Evolutionary conservation across 2,329 filamentous ascomycete genomes (phyloP), one percentile per base, ranked within the genome.

Genomic region (Calonectria crousiana): DNA sequence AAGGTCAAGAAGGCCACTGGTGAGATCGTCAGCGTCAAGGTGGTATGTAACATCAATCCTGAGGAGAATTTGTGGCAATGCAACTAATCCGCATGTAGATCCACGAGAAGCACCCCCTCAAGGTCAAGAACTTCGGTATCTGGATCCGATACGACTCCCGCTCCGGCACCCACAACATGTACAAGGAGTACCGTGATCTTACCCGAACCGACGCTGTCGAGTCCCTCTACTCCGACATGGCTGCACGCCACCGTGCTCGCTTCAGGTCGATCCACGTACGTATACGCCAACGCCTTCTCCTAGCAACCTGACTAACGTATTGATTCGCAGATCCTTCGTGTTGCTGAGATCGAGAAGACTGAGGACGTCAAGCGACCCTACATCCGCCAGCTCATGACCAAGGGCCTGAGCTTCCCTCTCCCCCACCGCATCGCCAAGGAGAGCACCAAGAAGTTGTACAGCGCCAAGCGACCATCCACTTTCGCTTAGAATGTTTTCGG

Each of bases 1-100:
- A 99, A 99, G 94, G 95, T 99, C 92, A 99, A 99, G 96, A 99
- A 99, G 95, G 94, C 96, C 87, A 98, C 97, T 87, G 97, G 97
- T 89, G 97, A 99, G 94, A 98, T 99, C 86, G 95, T 99, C 87
- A 94, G 92, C 88, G 89, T 98, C 90, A 98, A 98, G 92, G 91
- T 93, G 91, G 96, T 98, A 93, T 85, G 94, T 90, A 78, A 4
- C 23, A 18, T 65, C 51, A 3, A 58, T 14, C 13, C 13, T 36
- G 10, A 10, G 41, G 60, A 41, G 62, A 64, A 6, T 28, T 28
- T 49, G 23, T 20, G n/a, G 36, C 36, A 56, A 34, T 13, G 68
- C 64, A 58, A 66, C 69, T 71, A 53, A 72, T n/a, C 23, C 16
- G 32, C n/a, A 26, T 16, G 2, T 62, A 98, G 96, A 97, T 99